Percentiles rank a stretch among this genome's conserved stretches.
Evolutionary conservation across 2,329 filamentous ascomycete species (phyloP).

Genomic region (Aspergillus brunneoviolaceus): DNA sequence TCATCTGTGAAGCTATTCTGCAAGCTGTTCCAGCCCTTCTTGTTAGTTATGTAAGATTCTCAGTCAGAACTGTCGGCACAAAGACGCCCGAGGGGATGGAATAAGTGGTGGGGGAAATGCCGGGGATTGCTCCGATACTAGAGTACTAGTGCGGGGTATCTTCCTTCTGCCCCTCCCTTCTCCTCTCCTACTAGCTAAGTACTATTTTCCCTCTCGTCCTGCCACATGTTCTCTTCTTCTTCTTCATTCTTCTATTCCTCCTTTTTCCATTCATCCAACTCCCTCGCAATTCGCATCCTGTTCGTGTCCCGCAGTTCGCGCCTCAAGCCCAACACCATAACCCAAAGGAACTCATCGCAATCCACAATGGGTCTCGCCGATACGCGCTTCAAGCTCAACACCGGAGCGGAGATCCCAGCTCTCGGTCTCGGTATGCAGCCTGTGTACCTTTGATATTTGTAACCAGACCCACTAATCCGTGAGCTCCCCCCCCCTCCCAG

Average conservation of each 20-base stretch:
- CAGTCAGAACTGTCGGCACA: background rate
- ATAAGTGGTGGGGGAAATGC: background rate
- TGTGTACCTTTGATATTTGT: too few species aligned
- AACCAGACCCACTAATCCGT: too few species aligned
- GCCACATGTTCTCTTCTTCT: background rate
- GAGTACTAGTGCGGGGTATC: background rate
- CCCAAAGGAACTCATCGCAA: background rate
- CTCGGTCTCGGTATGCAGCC: constrained; percentile 56
- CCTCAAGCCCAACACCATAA: background rate
- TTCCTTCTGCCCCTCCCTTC: background rate
- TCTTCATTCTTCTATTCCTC: background rate
- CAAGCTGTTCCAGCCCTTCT: background rate
- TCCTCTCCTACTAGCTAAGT: background rate
- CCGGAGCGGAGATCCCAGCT: constrained; percentile 61
- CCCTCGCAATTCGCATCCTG: background rate
- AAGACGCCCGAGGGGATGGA: background rate
- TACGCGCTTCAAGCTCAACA: constrained; percentile 63
- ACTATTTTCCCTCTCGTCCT: background rate
- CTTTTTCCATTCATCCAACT: background rate
- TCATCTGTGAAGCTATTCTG: background rate
- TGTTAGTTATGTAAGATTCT: background rate
- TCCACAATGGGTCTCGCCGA: constrained; percentile 36
- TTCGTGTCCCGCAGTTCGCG: background rate
- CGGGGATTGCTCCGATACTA: background rate
- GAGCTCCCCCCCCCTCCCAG: constrained; percentile 33